Evolutionary conservation across 139 green algal genomes (phyloP), one percentile per base, ranked within the genome.

Genomic region (Tetratostichococcus sp.): DNA sequence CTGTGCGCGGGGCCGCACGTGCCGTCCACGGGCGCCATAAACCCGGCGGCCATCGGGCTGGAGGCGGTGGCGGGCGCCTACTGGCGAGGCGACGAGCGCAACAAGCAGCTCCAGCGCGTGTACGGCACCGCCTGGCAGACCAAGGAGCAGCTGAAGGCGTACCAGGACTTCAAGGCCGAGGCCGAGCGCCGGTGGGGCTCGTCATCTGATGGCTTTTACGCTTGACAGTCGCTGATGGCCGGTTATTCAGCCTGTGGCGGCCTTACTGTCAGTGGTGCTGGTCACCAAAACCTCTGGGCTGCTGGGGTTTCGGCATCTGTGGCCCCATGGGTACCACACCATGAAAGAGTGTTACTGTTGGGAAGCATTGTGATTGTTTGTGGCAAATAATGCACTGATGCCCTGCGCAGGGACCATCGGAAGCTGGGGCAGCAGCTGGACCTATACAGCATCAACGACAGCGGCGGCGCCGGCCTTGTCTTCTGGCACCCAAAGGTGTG

Each of bases 1-100:
- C 80, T 99, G 73, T 98, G 94, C 79, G 94, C 92, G 1, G 95
- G 95, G 2, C 95, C 95, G 0, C 95, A 99, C 79, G 93, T 99
- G 21, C 75, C 86, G 23, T 75, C 50, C 70, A 99, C 95, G 0
- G 85, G 87, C 1, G 78, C 91, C 32, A 93, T 99, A 31, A 83
- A 91, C 31, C 73, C 86, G 4, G 86, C 93, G 19, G 94, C 89
- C 0, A 83, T 99, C 30, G 87, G 96, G 69, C 86, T 99, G 72
- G 95, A 99, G 85, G 88, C 71, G 21, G 86, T 98, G 23, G 93
- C 95, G 71, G 89, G 90, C 31, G 89, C 90, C 0, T 96, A 96
- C 84, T 96, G 92, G 94, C 83, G 95, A 14, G 95, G 95, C 1
- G 93, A 98, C 74, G 95, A 98, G 85, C 90, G 77, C 6, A 87